Percentiles rank a stretch among this genome's conserved stretches.
These are phyloP conservation scores for Chrysoporthe austroafricana DNA, from an alignment of 2,329 filamentous ascomycete genomes.

Conservation along the genomic window DNA sequence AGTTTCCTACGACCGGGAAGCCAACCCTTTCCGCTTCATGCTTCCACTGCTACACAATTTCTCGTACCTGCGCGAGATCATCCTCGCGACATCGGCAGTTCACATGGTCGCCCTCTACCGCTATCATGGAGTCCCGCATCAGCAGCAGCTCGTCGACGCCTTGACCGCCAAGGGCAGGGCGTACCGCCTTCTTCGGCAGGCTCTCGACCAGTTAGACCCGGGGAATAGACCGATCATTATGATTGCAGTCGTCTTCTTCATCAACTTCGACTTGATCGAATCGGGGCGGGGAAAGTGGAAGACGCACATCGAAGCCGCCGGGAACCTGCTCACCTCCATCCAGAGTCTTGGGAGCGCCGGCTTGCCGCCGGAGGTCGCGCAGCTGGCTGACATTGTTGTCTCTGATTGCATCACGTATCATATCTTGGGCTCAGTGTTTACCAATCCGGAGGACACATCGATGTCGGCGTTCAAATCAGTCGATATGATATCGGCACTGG, in stretches of 20 bases:
- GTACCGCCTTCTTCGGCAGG: slow-evolving; percentile 45
- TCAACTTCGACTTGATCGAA: slow-evolving; percentile 53
- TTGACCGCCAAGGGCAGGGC: slow-evolving; percentile 51
- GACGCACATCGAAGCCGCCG: slow-evolving; percentile 49
- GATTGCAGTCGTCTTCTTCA: slow-evolving; percentile 52
- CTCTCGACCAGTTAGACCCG: slow-evolving; percentile 43
- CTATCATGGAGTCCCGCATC: slow-evolving; percentile 35
- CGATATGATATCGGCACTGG: slow-evolving; percentile 44
- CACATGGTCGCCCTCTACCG: slow-evolving; percentile 50
- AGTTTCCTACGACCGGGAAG: slow-evolving; percentile 47
- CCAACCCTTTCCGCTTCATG: slow-evolving; percentile 52
- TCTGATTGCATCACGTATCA: slow-evolving; percentile 57
- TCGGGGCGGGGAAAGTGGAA: slow-evolving; percentile 31
- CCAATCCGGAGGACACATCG: slow-evolving; percentile 25
- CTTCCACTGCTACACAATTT: slow-evolving; percentile 47
- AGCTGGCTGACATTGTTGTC: slow-evolving; percentile 49
- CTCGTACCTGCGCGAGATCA: slow-evolving; percentile 50
- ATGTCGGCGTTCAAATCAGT: slow-evolving; percentile 42
- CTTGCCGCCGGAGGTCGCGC: slow-evolving; percentile 35
- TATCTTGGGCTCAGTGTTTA: slow-evolving; percentile 51
- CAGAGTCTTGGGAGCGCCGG: slow-evolving; percentile 28
- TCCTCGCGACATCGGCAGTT: slow-evolving; percentile 53
- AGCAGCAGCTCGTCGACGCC: slow-evolving; percentile 45
- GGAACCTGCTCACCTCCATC: slow-evolving; percentile 47
- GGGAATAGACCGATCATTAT: slow-evolving; percentile 42